These are phyloP conservation scores for Blepharisma japonicum DNA, from an alignment of 73 alveolate genomes.

Conservation along the genomic window DNA sequence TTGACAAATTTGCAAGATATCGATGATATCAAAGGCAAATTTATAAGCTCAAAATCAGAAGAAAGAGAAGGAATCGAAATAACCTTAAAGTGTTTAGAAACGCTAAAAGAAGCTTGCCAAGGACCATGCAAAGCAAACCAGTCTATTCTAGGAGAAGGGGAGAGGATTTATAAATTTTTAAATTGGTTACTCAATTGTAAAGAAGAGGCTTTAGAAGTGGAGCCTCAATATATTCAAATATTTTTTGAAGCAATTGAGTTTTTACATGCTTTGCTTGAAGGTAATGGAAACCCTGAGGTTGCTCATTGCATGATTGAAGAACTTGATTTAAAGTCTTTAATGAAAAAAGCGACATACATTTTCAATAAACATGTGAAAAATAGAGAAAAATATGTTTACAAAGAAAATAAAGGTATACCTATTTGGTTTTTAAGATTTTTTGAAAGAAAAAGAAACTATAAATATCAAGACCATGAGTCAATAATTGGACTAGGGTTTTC, in stretches of 20 bases:
- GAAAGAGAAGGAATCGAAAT: conserved; percentile 44
- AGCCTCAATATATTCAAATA: not conserved
- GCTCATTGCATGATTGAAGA: not conserved
- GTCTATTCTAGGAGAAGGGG: conserved; percentile 56
- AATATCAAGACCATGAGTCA: not conserved
- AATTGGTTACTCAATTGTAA: conserved; percentile 42
- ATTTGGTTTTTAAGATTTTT: too few species aligned
- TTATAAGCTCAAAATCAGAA: conserved; percentile 28
- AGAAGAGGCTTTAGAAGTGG: not conserved
- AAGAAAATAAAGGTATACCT: not conserved
- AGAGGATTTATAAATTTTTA: conserved; percentile 54
- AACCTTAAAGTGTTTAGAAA: conserved; percentile 69
- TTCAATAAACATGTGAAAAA: not conserved
- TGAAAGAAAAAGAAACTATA: too few species aligned
- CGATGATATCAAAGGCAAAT: conserved; percentile 39
- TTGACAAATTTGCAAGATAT: conserved; percentile 40
- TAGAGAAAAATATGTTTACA: not conserved
- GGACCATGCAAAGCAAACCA: conserved; percentile 90
- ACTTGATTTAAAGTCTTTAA: not conserved
- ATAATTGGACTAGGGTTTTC: conserved; percentile 14
- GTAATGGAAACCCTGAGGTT: not conserved
- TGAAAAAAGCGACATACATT: conserved; percentile 5
- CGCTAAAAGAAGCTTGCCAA: conserved; percentile 75
- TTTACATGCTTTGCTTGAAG: conserved; percentile 4
- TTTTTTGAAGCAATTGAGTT: not conserved